Base-by-base conservation (phyloP, 371 early-diverging fungal genomes). In the Chytridiales sp. region DNA sequence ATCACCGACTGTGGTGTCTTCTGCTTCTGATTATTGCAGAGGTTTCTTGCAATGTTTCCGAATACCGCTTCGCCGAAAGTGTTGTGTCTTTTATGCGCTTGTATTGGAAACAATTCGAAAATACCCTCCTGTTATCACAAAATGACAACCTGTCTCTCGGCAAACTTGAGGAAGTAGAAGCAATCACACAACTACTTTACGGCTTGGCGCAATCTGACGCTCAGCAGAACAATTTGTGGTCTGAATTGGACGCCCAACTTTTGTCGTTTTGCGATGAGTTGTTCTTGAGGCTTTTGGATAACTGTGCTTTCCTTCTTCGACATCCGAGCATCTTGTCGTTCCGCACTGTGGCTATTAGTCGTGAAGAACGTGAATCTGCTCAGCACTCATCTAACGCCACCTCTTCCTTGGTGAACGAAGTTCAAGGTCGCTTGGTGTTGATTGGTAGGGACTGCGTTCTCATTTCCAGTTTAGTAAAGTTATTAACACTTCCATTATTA, bases 1-100 rank as follows among this genome's bases (percentile, higher is more conserved):
- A 42, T 53, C 72, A 75, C 56, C 47, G 36, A 29, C 27, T 69
- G 17, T 75, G 76, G 76, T 69, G 70, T 44, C 32, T 48, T 39
- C 69, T 75, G 59, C 49, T 75, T 15, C 46, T 62, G 15, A 35
- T 67, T 26, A 27, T 61, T 21, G 42, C 62, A 1, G 48, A 36
- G 13, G 11, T 60, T 21, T 31, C 67, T 24, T 35, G 60, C 17
- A 32, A 32, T 29, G 48, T 41, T 1, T 9, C 8, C 21, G 47
- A 24, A 3, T 32, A 42, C 13, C 13, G 8, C 3, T 52, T 69
- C 31, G 27, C 52, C 3, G 27, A 63, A 8, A 51, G 54, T 32
- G 65, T 61, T 19, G 54, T 66, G 3, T 66, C 70, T 1, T 69
- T 71, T 38, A 34, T 71, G 11, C 54, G 50, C 34, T 30, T 61